Conservation (phyloP, 2,329 filamentous ascomycete genomes). For the Fusarium drepaniforme region DNA sequence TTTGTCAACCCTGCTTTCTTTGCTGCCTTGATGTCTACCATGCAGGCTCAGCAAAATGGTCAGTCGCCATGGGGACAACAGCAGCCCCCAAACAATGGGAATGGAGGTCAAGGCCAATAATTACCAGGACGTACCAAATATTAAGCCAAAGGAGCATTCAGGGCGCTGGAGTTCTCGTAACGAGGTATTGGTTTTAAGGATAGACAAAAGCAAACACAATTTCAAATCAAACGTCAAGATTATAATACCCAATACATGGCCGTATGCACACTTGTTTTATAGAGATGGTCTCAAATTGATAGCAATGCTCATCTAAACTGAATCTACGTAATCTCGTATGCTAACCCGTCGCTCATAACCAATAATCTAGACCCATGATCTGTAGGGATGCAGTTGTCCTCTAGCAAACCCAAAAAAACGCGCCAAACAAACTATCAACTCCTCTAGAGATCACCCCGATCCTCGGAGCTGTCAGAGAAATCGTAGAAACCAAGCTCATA, state of each 20-base stretch:
- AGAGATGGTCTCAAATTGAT: not conserved
- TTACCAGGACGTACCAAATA: not conserved
- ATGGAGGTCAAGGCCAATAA: constrained; percentile 43
- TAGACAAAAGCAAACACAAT: constrained; percentile 34
- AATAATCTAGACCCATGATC: not conserved
- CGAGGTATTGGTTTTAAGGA: constrained; percentile 11
- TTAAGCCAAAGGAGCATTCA: constrained; percentile 10
- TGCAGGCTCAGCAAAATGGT: constrained; percentile 51
- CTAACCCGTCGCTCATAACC: constrained; percentile 28
- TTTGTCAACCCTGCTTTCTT: constrained; percentile 72
- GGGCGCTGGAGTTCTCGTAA: constrained; percentile 29
- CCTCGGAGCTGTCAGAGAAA: constrained; percentile 61
- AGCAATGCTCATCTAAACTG: constrained; percentile 11
- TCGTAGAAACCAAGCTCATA: constrained; percentile 87
- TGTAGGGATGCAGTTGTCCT: not conserved
- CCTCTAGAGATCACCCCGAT: constrained; percentile 53
- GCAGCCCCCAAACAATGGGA: constrained; percentile 45
- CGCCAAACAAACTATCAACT: not conserved
- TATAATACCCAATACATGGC: constrained; percentile 4
- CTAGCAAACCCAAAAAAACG: not conserved
- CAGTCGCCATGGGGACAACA: constrained; percentile 47
- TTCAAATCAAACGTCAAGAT: constrained; percentile 15
- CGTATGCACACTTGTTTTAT: not conserved
- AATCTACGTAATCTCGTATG: constrained; percentile 22
- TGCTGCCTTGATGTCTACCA: constrained; percentile 60